These are phyloP conservation scores for Metarhizium anisopliae DNA, from an alignment of 2,329 filamentous ascomycete species.

Conservation along the genomic window DNA sequence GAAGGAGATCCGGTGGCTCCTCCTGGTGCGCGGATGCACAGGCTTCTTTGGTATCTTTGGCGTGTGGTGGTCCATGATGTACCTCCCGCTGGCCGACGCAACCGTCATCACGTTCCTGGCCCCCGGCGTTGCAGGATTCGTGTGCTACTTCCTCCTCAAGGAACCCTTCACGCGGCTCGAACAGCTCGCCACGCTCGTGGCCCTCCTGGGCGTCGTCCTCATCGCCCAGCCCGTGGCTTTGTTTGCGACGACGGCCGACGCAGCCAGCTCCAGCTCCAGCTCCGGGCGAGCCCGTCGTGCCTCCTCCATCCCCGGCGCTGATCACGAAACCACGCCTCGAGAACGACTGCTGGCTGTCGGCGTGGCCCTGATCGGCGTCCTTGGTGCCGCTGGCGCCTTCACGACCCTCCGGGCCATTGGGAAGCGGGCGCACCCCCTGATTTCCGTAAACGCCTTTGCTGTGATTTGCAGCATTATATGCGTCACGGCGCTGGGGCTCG, in stretches of 20 bases:
- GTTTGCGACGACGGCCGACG: slow-evolving; percentile 24
- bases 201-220: slow-evolving; percentile 69
- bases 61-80: slow-evolving; percentile 59
- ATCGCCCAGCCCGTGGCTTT: slow-evolving; percentile 65
- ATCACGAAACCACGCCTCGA: slow-evolving; percentile 40
- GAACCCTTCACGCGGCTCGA: slow-evolving; percentile 74
- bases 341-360: slow-evolving; percentile 63
- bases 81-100: slow-evolving; percentile 77
- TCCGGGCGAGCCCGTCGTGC: no score
- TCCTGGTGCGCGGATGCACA: slow-evolving; percentile 58
- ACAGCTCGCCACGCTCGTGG: slow-evolving; percentile 66
- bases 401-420: slow-evolving; percentile 74
- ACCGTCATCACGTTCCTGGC: slow-evolving; percentile 84
- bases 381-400: slow-evolving; percentile 66
- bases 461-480: slow-evolving; percentile 62
- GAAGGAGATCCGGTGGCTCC: slow-evolving; percentile 55
- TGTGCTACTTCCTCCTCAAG: slow-evolving; percentile 63
- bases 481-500: slow-evolving; percentile 46
- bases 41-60: slow-evolving; percentile 76
- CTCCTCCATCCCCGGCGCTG: slow-evolving; percentile 17
- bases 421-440: slow-evolving; percentile 68
- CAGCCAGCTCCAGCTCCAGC: no score
- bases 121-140: slow-evolving; percentile 69
- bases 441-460: slow-evolving; percentile 79
- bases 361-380: slow-evolving; percentile 65